Evolutionary conservation across 352 stramenopile genomes (phyloP), one percentile per base, ranked within the genome.

Genomic region (Globisporangium radiosum): DNA sequence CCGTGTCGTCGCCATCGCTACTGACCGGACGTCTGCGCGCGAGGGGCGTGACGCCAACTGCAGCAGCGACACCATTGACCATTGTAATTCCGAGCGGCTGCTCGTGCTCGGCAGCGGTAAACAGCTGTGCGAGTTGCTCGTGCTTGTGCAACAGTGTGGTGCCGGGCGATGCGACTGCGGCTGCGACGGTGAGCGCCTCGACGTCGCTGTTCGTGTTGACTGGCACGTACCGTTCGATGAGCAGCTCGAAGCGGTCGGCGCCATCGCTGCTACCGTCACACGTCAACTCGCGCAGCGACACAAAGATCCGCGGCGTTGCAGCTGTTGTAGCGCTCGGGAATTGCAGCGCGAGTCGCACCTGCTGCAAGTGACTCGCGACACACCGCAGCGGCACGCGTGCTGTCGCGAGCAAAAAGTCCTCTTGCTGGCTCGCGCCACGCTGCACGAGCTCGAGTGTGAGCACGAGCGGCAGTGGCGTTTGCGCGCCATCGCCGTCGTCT

Each of bases 371-470:
- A 33, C 62, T 77, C 13, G 48, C 19, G 42, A 67, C 36, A 3
- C 44, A 7, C 43, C 47, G 50, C n/a, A 83, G 56, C 5, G 70
- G 72, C 1, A 81, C 40, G 10, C 71, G 7, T 10, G 65, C 67
- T 7, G 59, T 66, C 36, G 61, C 74, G 50, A 84, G 65, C 56
- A 84, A 53, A 33, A 74, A 71, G 60, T 92, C 78, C 64, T 89
- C 82, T 49, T 87, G 76, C 49, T 88, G 78, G 6, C 78, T 88
- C 4, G 61, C 54, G 11, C 77, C 73, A n/a, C 78, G 73, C 49
- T 74, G 65, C 50, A 93, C 73, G 45, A 93, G 56, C 51, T 93
- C 81, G 37, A 93, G 57, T 14, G 68, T 69, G 17, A 91, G 50
- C 4, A 47, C 15, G 40, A 60, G 19, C 13, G 19, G 37, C 11